Conservation (phyloP, 2,329 filamentous ascomycete species). For the Ophiostoma australiae region DNA sequence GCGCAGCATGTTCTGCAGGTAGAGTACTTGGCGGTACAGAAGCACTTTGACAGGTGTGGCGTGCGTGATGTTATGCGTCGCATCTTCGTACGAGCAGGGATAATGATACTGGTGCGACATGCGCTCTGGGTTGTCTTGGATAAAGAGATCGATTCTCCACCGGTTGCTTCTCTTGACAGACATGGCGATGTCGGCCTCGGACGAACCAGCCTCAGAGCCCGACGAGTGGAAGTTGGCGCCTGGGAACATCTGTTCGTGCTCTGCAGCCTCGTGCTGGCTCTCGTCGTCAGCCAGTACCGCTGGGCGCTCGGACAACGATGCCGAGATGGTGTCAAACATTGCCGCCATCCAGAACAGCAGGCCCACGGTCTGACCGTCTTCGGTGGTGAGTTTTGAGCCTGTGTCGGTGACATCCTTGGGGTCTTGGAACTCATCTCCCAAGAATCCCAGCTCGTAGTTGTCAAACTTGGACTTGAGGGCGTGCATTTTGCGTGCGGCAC, state of each 20-base stretch:
- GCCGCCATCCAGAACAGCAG: slow-evolving; percentile 55
- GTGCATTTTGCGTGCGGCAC: slow-evolving; percentile 39
- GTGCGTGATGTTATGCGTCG: slow-evolving; percentile 46
- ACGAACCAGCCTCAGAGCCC: not conserved
- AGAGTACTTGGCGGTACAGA: slow-evolving; percentile 52
- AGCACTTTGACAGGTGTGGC: slow-evolving; percentile 56
- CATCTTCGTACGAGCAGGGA: slow-evolving; percentile 52
- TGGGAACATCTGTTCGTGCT: slow-evolving; percentile 23
- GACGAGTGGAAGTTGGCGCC: slow-evolving; percentile 24
- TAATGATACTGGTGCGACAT: slow-evolving; percentile 37
- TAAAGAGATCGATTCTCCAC: slow-evolving; percentile 37
- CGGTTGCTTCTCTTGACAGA: slow-evolving; percentile 21
- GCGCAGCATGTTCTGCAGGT: slow-evolving; percentile 50
- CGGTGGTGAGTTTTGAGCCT: slow-evolving; percentile 1
- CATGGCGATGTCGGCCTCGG: not conserved
- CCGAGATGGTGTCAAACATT: slow-evolving; percentile 55
- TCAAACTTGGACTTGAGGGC: slow-evolving; percentile 37
- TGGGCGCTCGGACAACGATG: slow-evolving; percentile 45
- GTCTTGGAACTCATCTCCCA: not conserved
- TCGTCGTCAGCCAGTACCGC: slow-evolving; percentile 40
- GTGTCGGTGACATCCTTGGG: slow-evolving; percentile 8
- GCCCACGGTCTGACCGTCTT: slow-evolving; percentile 43
- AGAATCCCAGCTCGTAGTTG: slow-evolving; percentile 23
- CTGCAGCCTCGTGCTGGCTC: slow-evolving; percentile 37
- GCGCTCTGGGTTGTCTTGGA: slow-evolving; percentile 33